Conservation (phyloP, 352 stramenopile genomes). For the Phytophthora hibernalis region DNA sequence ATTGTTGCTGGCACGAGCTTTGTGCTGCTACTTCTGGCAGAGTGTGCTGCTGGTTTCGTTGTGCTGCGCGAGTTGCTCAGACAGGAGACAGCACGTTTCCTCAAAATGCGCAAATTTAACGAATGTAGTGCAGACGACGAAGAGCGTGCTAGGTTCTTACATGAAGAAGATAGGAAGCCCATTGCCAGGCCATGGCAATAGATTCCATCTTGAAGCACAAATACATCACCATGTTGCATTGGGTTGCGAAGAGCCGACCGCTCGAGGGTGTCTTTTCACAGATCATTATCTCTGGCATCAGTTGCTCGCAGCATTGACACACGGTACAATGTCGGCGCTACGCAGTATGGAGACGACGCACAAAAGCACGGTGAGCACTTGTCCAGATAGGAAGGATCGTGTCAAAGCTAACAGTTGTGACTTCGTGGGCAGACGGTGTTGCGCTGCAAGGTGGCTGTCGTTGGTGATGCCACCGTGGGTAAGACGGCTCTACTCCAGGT, state of each 20-base stretch:
- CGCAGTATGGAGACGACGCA: conserved; percentile 93
- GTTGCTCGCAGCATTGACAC: background rate
- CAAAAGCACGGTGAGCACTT: conserved; percentile 73
- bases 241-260: conserved; percentile 9
- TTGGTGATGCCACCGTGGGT: conserved; percentile 90
- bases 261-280: conserved; percentile 30
- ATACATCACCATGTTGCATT: background rate
- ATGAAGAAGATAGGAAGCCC: conserved; percentile 20
- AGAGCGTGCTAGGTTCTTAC: conserved; percentile 27
- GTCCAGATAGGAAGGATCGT: background rate
- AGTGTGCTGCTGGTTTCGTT: conserved; percentile 46
- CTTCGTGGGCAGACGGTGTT: conserved; percentile 72
- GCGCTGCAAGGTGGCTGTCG: conserved; percentile 91
- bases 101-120: conserved; percentile 53
- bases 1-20: conserved; percentile 41
- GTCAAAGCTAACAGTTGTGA: conserved; percentile 1
- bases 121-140: conserved; percentile 26
- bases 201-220: background rate
- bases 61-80: conserved; percentile 62
- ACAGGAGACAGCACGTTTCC: conserved; percentile 65
- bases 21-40: conserved; percentile 46
- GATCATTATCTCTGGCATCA: conserved; percentile 1
- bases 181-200: conserved; percentile 25
- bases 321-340: conserved; percentile 70
- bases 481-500: conserved; percentile 93